A percentile compares a stretch with the other conserved stretches of the same genome.
phyloP scores from a whole-genome alignment of 768 basidiomycete species.

The Gautieria morchelliformis region DNA sequence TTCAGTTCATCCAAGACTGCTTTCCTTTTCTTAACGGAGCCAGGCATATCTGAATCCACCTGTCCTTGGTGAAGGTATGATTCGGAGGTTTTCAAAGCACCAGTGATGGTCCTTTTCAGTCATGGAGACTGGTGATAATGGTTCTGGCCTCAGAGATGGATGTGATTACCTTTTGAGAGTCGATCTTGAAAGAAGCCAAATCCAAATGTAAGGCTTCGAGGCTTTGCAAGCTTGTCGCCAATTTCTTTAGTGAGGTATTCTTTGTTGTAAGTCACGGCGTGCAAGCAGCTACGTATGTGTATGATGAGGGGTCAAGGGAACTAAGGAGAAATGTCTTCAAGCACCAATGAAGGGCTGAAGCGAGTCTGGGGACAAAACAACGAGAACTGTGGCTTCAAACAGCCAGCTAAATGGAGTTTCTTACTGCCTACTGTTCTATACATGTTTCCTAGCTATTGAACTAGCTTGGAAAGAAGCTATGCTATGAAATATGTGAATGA shows the following conservation, averaged over 20 bases:
- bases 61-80: neutral
- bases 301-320: too few species aligned
- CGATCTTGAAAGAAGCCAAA: neutral
- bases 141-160: neutral
- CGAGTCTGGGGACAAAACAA: too few species aligned
- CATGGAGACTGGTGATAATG: neutral
- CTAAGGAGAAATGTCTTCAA: too few species aligned
- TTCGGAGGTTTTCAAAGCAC: neutral
- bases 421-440: too few species aligned
- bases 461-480: too few species aligned
- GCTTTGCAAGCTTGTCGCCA: constrained; percentile 2
- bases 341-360: too few species aligned
- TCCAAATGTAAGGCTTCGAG: neutral
- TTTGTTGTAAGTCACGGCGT: too few species aligned
- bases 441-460: too few species aligned
- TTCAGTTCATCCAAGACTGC: neutral
- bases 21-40: neutral
- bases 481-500: too few species aligned
- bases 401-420: too few species aligned
- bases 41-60: neutral
- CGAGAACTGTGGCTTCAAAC: too few species aligned
- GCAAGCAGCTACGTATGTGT: too few species aligned
- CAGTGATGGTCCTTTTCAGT: neutral
- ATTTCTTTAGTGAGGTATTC: neutral
- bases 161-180: neutral